Evolutionary conservation across 106 monocot species (phyloP).

Genomic region (Xerophyta viscosa): DNA sequence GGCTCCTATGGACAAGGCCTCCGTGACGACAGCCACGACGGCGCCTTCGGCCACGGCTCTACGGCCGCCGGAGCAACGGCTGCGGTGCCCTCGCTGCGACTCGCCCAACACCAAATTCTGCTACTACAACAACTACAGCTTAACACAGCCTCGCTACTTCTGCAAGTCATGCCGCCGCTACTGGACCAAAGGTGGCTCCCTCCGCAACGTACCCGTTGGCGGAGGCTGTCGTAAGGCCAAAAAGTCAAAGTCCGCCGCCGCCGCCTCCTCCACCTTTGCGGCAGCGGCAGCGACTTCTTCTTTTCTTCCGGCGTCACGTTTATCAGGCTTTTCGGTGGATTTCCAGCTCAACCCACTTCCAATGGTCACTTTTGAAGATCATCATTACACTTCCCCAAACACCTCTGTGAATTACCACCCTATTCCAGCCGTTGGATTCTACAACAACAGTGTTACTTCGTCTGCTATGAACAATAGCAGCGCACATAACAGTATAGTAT

Average conservation of each 20-base stretch:
- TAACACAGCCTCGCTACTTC: too few species aligned
- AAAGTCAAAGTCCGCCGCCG: slow-evolving; percentile 13
- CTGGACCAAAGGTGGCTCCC: too few species aligned
- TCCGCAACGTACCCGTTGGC: too few species aligned
- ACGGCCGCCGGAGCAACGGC: slow-evolving; percentile 11
- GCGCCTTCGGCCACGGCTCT: not conserved
- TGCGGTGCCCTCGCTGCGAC: slow-evolving; percentile 33
- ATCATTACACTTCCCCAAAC: not conserved
- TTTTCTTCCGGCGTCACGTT: not conserved
- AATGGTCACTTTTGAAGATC: slow-evolving; percentile 3
- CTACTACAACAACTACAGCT: too few species aligned
- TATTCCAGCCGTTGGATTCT: not conserved
- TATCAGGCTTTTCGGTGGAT: not conserved
- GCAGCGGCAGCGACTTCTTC: slow-evolving; percentile 1
- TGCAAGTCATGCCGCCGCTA: too few species aligned
- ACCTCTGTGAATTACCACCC: slow-evolving; percentile 7
- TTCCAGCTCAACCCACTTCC: slow-evolving; percentile 7
- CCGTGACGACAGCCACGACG: not conserved
- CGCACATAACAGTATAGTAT: slow-evolving; percentile 7
- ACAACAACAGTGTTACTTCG: not conserved
- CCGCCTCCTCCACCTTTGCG: slow-evolving; percentile 1
- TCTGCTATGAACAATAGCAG: not conserved
- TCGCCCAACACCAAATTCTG: too few species aligned
- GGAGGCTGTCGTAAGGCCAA: slow-evolving; percentile 35
- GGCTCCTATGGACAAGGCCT: not conserved